Evolutionary conservation across 371 early-diverging fungal genomes (phyloP).

Genomic region (Gilbertella persicaria): DNA sequence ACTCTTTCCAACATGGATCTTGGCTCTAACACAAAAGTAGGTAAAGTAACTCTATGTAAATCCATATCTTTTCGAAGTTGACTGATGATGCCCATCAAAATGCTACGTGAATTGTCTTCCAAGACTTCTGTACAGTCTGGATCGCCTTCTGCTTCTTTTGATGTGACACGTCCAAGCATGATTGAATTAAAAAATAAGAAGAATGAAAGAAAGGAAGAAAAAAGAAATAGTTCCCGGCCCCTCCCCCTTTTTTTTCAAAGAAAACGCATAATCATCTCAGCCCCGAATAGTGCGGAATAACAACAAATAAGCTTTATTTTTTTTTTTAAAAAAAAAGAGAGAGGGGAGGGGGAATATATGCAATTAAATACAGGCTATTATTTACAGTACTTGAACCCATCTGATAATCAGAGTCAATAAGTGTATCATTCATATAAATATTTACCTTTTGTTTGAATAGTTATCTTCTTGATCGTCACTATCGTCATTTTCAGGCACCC

Average conservation of each 20-base stretch:
- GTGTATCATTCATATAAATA: constrained; percentile 1
- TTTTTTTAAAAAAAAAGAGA: too few relatives aligned
- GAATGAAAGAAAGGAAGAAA: not conserved
- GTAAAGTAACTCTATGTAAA: constrained; percentile 86
- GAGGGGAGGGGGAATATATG: too few relatives aligned
- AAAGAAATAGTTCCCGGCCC: not conserved
- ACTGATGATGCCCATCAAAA: constrained; percentile 80
- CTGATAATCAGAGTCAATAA: not conserved
- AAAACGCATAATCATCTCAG: too few relatives aligned
- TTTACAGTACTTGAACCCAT: constrained; percentile 17
- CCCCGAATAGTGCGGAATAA: too few relatives aligned
- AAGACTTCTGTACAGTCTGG: constrained; percentile 75
- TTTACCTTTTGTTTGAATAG: not conserved
- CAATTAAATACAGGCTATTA: constrained; percentile 1
- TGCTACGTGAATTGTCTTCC: constrained; percentile 83
- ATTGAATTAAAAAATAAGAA: constrained; percentile 3
- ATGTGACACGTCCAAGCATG: constrained; percentile 17
- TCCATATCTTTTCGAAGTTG: constrained; percentile 90
- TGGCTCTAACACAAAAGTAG: constrained; percentile 94
- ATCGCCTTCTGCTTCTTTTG: constrained; percentile 21
- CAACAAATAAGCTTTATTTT: too few relatives aligned
- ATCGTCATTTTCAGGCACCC: constrained; percentile 17
- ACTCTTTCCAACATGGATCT: constrained; percentile 93
- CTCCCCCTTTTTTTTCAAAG: not conserved
- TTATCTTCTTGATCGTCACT: constrained; percentile 4